phyloP scores from a whole-genome alignment of 2,329 filamentous ascomycete genomes.

The Neonectria faginata region DNA sequence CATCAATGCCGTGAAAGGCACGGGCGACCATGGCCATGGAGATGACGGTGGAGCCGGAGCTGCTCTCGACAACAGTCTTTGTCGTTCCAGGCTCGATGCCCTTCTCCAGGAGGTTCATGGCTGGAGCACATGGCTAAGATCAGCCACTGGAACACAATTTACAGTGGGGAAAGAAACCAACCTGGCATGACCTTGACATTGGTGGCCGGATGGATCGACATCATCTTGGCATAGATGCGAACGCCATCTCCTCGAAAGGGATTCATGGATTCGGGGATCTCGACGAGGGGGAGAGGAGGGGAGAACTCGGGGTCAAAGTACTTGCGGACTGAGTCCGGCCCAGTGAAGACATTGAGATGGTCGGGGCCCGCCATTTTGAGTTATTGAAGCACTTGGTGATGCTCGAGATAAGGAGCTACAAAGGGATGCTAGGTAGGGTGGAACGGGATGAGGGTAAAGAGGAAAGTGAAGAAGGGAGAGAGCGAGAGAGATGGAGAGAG shows the following conservation, averaged over 20 bases:
- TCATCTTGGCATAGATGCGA: constrained; percentile 73
- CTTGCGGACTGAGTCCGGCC: constrained; percentile 64
- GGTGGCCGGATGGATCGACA: constrained; percentile 70
- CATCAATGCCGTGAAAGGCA: constrained; percentile 53
- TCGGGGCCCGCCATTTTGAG: constrained; percentile 43
- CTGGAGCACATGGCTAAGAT: constrained; percentile 34
- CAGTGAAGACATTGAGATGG: constrained; percentile 65
- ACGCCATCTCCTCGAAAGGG: constrained; percentile 68
- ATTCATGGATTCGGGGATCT: constrained; percentile 68
- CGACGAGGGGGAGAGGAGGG: constrained; percentile 69
- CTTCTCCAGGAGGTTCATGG: constrained; percentile 62
- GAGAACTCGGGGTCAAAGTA: constrained; percentile 70
- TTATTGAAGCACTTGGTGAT: constrained; percentile 20
- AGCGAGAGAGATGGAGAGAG: constrained; percentile 1
- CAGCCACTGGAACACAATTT: constrained; percentile 12
- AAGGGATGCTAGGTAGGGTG: neutral
- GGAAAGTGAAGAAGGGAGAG: constrained; percentile 2
- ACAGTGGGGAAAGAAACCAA: constrained; percentile 38
- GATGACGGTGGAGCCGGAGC: constrained; percentile 71
- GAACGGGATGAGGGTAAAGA: neutral
- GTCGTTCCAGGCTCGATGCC: constrained; percentile 58
- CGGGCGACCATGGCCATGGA: constrained; percentile 61
- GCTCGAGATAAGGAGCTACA: constrained; percentile 13
- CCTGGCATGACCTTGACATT: constrained; percentile 73
- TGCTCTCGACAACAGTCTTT: constrained; percentile 68